Evolutionary conservation across 2,329 filamentous ascomycete species (phyloP).

Genomic region (Penicillium sp.): DNA sequence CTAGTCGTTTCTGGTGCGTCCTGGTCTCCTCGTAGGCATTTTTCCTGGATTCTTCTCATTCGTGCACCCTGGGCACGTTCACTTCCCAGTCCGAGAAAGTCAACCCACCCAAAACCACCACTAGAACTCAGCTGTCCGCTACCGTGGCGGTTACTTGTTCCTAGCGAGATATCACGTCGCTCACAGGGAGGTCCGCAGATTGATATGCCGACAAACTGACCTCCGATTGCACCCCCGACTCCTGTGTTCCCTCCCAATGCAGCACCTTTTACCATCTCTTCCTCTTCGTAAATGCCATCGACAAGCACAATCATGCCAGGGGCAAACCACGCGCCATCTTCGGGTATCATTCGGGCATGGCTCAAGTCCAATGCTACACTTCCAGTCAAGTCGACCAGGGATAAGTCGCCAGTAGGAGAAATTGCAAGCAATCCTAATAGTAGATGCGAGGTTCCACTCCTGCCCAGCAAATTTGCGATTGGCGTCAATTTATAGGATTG

Average conservation of each 20-base stretch:
- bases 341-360: slow-evolving; percentile 71
- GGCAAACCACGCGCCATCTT: slow-evolving; percentile 81
- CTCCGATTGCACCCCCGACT: slow-evolving; percentile 83
- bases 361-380: slow-evolving; percentile 76
- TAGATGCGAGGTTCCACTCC: slow-evolving; percentile 75
- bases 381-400: slow-evolving; percentile 77
- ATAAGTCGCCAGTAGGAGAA: slow-evolving; percentile 70
- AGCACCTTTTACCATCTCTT: slow-evolving; percentile 59
- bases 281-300: slow-evolving; percentile 93
- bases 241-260: slow-evolving; percentile 68
- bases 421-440: slow-evolving; percentile 74
- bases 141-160: slow-evolving; percentile 49
- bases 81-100: slow-evolving; percentile 85
- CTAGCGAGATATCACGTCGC: slow-evolving; percentile 67
- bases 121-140: slow-evolving; percentile 44
- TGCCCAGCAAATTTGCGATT: slow-evolving; percentile 65
- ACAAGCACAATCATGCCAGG: slow-evolving; percentile 94
- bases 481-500: slow-evolving; percentile 81
- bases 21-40: slow-evolving; percentile 46
- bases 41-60: slow-evolving; percentile 72
- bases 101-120: slow-evolving; percentile 90
- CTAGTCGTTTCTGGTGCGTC: slow-evolving; percentile 26
- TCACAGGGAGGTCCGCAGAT: slow-evolving; percentile 88
- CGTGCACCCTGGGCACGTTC: slow-evolving; percentile 71
- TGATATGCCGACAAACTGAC: slow-evolving; percentile 80